Conservation (phyloP, 2,329 filamentous ascomycete genomes). For the Apiospora pterosperma region DNA sequence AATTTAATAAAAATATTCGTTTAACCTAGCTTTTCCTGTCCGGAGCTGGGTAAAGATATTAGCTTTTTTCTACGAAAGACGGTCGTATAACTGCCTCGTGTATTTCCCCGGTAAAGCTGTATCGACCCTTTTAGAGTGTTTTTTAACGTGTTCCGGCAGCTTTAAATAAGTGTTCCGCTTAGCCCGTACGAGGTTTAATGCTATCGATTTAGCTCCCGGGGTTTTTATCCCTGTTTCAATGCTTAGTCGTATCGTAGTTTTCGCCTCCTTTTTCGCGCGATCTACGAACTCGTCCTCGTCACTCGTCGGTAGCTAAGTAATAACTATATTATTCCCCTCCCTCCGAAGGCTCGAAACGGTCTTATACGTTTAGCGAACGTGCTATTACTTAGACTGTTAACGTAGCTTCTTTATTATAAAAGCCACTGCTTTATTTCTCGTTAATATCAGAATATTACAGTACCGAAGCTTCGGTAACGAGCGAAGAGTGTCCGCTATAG, state of each 20-base stretch:
- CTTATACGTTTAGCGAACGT: background rate
- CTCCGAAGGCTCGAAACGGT: background rate
- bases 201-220: no score
- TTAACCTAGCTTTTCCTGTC: background rate
- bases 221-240: no score
- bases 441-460: background rate
- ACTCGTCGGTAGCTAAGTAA: no score
- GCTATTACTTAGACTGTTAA: slow-evolving; percentile 1
- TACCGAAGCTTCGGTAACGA: no score
- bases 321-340: slow-evolving; percentile 1
- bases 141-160: background rate
- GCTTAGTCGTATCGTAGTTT: no score
- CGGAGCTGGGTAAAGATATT: background rate
- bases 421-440: slow-evolving; percentile 2
- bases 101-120: background rate
- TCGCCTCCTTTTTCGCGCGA: no score
- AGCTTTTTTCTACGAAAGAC: background rate
- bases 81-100: background rate
- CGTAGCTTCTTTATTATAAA: background rate
- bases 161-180: no score
- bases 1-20: background rate
- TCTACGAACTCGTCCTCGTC: no score
- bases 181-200: no score
- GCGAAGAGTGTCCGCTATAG: no score
- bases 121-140: background rate